Evolutionary conservation across 1,284 basidiomycete genomes (phyloP), one percentile per base, ranked within the genome.

Genomic region (Grifola frondosa): DNA sequence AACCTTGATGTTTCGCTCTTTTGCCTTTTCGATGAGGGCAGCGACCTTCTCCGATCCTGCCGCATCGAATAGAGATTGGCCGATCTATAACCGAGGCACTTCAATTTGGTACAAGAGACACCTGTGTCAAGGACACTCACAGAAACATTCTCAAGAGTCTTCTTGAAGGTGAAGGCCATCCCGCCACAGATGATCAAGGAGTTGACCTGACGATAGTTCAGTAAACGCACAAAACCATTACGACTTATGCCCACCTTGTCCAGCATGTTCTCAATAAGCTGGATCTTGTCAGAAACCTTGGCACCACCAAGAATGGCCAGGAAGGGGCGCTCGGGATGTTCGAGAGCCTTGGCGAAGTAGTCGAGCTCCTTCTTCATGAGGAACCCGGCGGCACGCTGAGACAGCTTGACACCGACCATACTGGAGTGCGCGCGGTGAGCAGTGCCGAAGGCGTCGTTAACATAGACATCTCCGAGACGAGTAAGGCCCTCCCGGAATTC

Each of bases 121-220:
- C 5, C 15, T n/a, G 12, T n/a, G 12, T 1, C 8, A n/a, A 13
- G 21, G 12, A 19, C 26, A 52, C 49, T 56, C 58, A 89, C 89
- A 36, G 82, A 61, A 46, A 96, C 79, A 54, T 81, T 78, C 50
- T 97, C 78, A 41, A 97, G 77, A 6, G 85, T 89, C 78, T 98
- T 99, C 74, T 97, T 96, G 80, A 99, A 99, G 50, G 96, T 99
- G 73, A 97, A 99, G 36, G 93, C 91, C 96, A 99, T 99, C 35
- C 96, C 96, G 64, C 97, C 97, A 59, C 92, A 91, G 59, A 99
- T 91, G 70, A 99, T 98, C 56, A 99, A 75, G 40, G 88, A 91
- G 74, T 99, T 78, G 69, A 99, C 94, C 88, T 91, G 49, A 5
- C 34, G 38, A n/a, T 28, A 15, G n/a, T 11, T 29, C 36, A 33